These are phyloP conservation scores for grape (Vitis vinifera) DNA, from an alignment of 164 flowering plant genomes.

Conservation along the genomic window ASM3070453v1 NC_081805.1:5820501-5821000, in stretches of 20 bases:
- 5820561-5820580: not conserved
- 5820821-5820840: not conserved
- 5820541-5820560: not conserved
- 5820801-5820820: not conserved
- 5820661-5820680: conserved; percentile 87
- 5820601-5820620: not conserved
- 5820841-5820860: no score
- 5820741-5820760: conserved; percentile 78
- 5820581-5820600: not conserved
- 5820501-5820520: not conserved
- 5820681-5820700: conserved; percentile 95
- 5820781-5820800: not conserved
- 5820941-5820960: no score
- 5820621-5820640: not conserved
- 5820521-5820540: not conserved
- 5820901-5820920: no score
- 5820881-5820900: not conserved
- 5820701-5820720: conserved; percentile 88
- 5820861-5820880: no score
- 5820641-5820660: conserved; percentile 93
- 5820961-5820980: no score
- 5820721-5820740: conserved; percentile 87
- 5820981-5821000: no score
- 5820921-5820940: no score
- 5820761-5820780: not conserved